These are phyloP conservation scores for Kandelia obovata DNA, from an alignment of 345 rosid species.

Conservation along the genomic window DNA sequence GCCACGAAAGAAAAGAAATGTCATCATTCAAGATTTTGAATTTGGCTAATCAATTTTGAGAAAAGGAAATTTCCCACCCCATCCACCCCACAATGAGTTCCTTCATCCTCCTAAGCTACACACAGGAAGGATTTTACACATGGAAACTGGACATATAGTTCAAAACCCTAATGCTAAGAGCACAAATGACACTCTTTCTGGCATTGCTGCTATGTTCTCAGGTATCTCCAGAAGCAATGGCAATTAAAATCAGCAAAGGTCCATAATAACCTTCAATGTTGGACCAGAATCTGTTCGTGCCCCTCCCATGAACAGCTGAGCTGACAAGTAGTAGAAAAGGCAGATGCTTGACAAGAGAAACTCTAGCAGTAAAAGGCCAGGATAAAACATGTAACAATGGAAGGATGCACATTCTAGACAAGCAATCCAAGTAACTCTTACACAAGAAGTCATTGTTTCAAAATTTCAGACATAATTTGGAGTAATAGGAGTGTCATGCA, in stretches of 20 bases:
- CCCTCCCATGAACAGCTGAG: conserved; percentile 77
- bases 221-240: conserved; percentile 47
- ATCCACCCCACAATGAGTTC: neutral
- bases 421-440: neutral
- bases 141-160: conserved; percentile 67
- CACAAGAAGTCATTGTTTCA: neutral
- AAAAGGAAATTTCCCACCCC: neutral
- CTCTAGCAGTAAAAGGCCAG: neutral
- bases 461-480: neutral
- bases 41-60: neutral
- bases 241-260: conserved; percentile 57
- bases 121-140: conserved; percentile 57
- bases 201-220: conserved; percentile 31
- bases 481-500: neutral
- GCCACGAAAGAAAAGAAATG: no score
- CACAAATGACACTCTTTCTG: conserved; percentile 70
- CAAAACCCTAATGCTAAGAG: conserved; percentile 62
- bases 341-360: neutral
- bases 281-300: conserved; percentile 84
- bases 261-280: conserved; percentile 82
- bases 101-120: conserved; percentile 8
- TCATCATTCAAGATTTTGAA: neutral
- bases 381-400: neutral
- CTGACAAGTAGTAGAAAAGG: conserved; percentile 33
- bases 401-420: neutral